phyloP scores from a whole-genome alignment of 768 basidiomycete species.

The Cystobasidium onofrii region DNA sequence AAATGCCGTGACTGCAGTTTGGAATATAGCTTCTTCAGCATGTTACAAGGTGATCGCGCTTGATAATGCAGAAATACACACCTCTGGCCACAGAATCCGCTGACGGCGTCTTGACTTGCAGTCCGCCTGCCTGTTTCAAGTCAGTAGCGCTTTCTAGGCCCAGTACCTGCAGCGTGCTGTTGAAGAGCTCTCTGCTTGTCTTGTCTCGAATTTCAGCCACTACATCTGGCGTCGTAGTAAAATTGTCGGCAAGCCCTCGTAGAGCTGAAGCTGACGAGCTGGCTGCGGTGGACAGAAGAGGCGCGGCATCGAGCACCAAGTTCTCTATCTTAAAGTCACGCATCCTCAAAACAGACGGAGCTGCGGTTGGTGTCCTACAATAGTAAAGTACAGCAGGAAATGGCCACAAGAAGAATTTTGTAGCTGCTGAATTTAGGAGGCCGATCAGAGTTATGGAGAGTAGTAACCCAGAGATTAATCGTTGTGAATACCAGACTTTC shows the following conservation, averaged over 20 bases:
- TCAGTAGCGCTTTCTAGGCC: slow-evolving; percentile 32
- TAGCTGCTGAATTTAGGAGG: neutral
- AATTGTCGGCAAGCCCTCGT: slow-evolving; percentile 75
- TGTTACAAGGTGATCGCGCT: neutral
- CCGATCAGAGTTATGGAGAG: neutral
- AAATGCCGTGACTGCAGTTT: slow-evolving; percentile 67
- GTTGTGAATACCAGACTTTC: too few relatives aligned
- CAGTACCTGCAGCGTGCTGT: slow-evolving; percentile 56
- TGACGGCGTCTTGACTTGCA: slow-evolving; percentile 43
- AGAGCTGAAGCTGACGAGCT: slow-evolving; percentile 52
- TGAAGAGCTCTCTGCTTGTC: slow-evolving; percentile 73
- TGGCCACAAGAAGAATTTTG: neutral
- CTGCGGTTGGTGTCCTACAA: neutral
- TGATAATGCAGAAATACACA: slow-evolving; percentile 49
- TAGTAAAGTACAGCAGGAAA: neutral
- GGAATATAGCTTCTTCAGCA: too few relatives aligned
- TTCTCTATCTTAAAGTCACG: slow-evolving; percentile 32
- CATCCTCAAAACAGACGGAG: neutral
- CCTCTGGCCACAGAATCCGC: slow-evolving; percentile 52
- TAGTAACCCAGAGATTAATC: too few relatives aligned
- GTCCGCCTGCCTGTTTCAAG: slow-evolving; percentile 31
- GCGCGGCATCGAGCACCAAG: slow-evolving; percentile 87
- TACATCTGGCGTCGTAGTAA: slow-evolving; percentile 81
- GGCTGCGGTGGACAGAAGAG: slow-evolving; percentile 70
- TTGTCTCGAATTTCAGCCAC: slow-evolving; percentile 81